Evolutionary conservation across 202 grass and related monocot species (phyloP).

Genomic region (Setaria viridis): DNA sequence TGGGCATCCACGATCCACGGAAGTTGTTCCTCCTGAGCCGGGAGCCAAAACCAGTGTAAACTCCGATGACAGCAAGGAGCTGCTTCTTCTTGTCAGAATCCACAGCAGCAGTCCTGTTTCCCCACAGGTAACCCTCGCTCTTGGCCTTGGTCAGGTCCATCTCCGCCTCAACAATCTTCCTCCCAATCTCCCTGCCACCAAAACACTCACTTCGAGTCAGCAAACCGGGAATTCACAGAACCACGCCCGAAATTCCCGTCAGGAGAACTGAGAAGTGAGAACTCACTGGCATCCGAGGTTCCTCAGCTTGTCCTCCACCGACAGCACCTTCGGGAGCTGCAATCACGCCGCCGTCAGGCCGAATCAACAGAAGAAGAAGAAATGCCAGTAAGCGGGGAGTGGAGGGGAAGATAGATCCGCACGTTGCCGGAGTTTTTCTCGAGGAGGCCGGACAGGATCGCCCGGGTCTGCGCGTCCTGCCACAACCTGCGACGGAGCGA

Average conservation of each 20-base stretch:
- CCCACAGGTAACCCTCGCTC: slow-evolving; percentile 74
- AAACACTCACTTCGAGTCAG: slow-evolving; percentile 13
- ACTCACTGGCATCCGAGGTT: slow-evolving; percentile 80
- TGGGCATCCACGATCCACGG: slow-evolving; percentile 92
- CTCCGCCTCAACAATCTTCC: slow-evolving; percentile 83
- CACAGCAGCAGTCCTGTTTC: slow-evolving; percentile 54
- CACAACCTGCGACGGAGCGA: slow-evolving; percentile 60
- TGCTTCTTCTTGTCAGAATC: slow-evolving; percentile 55
- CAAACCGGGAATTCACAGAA: neutral
- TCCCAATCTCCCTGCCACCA: slow-evolving; percentile 66
- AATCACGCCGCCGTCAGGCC: neutral
- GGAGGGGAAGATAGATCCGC: slow-evolving; percentile 41
- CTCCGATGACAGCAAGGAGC: slow-evolving; percentile 87
- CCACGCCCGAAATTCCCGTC: neutral
- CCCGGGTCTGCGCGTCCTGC: slow-evolving; percentile 88
- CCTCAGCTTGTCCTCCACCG: slow-evolving; percentile 88
- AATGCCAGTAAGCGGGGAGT: neutral
- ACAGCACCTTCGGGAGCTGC: slow-evolving; percentile 75
- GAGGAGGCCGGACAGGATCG: slow-evolving; percentile 70
- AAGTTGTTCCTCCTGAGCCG: slow-evolving; percentile 83
- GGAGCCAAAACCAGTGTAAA: slow-evolving; percentile 96
- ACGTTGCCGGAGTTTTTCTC: slow-evolving; percentile 82
- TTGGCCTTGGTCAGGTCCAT: slow-evolving; percentile 86
- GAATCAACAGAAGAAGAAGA: neutral
- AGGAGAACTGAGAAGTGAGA: neutral